Conservation (phyloP, 441 rosid genomes). For the Bruguiera hainesii region DNA sequence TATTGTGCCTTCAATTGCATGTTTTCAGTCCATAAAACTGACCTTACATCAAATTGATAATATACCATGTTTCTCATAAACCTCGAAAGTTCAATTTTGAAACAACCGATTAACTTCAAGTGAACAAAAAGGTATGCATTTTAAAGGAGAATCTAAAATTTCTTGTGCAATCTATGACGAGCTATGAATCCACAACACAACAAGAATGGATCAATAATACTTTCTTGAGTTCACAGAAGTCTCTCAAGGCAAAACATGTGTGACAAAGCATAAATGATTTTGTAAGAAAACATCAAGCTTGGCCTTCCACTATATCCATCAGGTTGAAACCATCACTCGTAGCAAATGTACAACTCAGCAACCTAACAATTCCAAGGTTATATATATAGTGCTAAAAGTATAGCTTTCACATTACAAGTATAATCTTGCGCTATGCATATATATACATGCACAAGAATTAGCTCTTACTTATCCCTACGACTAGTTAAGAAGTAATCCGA, state of each 20-base stretch:
- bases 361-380: constrained; percentile 16
- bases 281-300: not conserved
- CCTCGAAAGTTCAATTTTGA: no score
- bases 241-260: constrained; percentile 5
- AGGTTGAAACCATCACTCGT: constrained; percentile 8
- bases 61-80: no score
- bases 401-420: not conserved
- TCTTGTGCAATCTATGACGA: not conserved
- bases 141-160: not conserved
- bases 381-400: not conserved
- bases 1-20: not conserved
- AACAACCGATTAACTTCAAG: no score
- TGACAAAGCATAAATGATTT: not conserved
- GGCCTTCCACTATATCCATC: constrained; percentile 7
- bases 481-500: no score
- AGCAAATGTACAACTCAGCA: constrained; percentile 18
- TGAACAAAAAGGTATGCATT: not conserved
- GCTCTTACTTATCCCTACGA: no score
- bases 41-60: no score
- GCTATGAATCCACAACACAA: not conserved
- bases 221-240: constrained; percentile 8
- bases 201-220: constrained; percentile 5
- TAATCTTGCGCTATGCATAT: no score
- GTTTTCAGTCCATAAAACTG: no score
- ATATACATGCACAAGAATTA: no score